These are phyloP conservation scores for Sequoiadendron giganteum DNA, from an alignment of 75 land plant genomes.

Conservation along the genomic window DNA sequence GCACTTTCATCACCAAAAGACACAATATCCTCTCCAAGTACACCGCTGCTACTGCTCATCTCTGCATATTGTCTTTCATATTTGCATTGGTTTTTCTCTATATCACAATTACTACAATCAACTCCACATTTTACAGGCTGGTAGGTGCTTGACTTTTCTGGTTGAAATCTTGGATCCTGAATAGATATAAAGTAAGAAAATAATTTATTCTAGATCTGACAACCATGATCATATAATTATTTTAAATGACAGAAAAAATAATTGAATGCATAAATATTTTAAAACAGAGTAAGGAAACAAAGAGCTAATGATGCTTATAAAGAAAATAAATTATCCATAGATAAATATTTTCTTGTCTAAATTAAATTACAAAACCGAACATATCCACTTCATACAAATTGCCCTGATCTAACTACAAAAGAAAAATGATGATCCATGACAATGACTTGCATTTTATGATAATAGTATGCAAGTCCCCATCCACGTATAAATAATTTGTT, in stretches of 20 bases:
- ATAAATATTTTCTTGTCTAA: not conserved
- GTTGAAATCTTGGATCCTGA: slow-evolving; percentile 93
- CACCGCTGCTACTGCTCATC: slow-evolving; percentile 93
- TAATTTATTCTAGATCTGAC: not conserved
- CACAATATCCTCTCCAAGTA: slow-evolving; percentile 76
- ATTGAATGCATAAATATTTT: not conserved
- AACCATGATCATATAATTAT: slow-evolving; percentile 7
- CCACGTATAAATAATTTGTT: not conserved
- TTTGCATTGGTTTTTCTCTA: slow-evolving; percentile 44
- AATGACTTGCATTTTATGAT: slow-evolving; percentile 1
- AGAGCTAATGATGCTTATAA: not conserved
- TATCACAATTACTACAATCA: slow-evolving; percentile 69
- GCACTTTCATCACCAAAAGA: slow-evolving; percentile 81
- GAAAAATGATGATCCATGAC: not conserved
- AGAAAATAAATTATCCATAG: not conserved
- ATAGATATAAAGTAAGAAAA: not conserved
- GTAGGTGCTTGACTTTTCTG: slow-evolving; percentile 76
- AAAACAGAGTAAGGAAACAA: not conserved
- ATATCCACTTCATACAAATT: not conserved
- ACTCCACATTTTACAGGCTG: slow-evolving; percentile 68
- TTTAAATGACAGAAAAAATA: not conserved
- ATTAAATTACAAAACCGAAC: not conserved
- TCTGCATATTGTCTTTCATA: slow-evolving; percentile 95
- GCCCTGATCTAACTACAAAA: not conserved
- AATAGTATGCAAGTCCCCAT: not conserved